Evolutionary conservation across 2,329 filamentous ascomycete genomes (phyloP).

Genomic region (Fusarium miscanthi): DNA sequence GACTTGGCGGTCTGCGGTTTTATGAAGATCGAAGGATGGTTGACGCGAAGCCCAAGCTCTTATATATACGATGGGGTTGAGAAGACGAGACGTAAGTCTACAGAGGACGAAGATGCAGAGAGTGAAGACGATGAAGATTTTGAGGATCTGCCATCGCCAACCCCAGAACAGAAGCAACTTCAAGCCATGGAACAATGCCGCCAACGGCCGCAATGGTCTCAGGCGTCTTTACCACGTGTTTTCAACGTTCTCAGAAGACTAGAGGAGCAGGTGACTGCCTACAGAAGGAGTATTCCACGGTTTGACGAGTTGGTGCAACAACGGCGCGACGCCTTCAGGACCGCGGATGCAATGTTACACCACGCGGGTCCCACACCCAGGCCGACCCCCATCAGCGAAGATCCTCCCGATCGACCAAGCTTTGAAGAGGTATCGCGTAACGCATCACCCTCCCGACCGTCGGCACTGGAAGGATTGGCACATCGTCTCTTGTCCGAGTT

Average conservation of each 20-base stretch:
- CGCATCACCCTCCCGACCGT: conserved; percentile 64
- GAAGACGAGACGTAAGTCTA: conserved; percentile 13
- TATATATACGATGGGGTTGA: conserved; percentile 63
- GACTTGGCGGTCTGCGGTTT: conserved; percentile 87
- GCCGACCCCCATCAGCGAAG: conserved; percentile 47
- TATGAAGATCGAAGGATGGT: conserved; percentile 89
- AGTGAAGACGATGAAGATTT: conserved; percentile 38
- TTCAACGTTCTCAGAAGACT: conserved; percentile 69
- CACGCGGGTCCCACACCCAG: conserved; percentile 48
- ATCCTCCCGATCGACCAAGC: conserved; percentile 56
- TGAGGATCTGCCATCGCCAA: conserved; percentile 23
- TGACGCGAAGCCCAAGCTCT: conserved; percentile 76
- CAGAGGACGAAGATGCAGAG: conserved; percentile 26
- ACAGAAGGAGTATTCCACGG: conserved; percentile 72
- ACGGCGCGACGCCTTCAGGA: conserved; percentile 72
- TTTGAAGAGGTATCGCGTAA: conserved; percentile 58
- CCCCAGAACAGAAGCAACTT: conserved; percentile 52
- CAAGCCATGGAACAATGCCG: conserved; percentile 63
- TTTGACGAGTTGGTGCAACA: conserved; percentile 78
- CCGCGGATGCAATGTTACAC: conserved; percentile 62
- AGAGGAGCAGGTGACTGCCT: conserved; percentile 70
- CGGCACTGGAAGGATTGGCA: conserved; percentile 69
- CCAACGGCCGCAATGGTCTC: conserved; percentile 64
- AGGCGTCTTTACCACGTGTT: conserved; percentile 63
- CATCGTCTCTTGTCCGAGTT: conserved; percentile 72